Evolutionary conservation across 352 stramenopile species (phyloP).

Genomic region (Elongisporangium prolatum): DNA sequence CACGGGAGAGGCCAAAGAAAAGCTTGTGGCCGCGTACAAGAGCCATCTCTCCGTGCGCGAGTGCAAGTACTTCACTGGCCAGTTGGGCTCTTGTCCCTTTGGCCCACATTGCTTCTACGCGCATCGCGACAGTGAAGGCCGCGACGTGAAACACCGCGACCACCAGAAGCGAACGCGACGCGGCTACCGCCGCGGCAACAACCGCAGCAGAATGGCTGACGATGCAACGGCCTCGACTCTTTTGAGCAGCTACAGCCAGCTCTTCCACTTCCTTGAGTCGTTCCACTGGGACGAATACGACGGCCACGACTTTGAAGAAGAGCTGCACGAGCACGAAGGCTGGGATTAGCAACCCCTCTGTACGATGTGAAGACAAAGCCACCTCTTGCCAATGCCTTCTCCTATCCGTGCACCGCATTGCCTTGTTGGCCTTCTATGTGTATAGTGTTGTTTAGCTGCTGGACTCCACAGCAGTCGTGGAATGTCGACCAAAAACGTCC

Average conservation of each 20-base stretch:
- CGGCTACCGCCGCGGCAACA: slow-evolving; percentile 7
- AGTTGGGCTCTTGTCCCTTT: slow-evolving; percentile 66
- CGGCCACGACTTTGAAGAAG: slow-evolving; percentile 14
- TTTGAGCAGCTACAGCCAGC: slow-evolving; percentile 52
- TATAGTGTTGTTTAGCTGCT: background rate
- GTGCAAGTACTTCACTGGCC: slow-evolving; percentile 79
- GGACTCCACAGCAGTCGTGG: background rate
- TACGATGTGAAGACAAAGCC: background rate
- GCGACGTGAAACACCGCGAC: slow-evolving; percentile 68
- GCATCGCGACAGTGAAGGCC: slow-evolving; percentile 47
- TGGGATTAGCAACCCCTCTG: slow-evolving; percentile 10
- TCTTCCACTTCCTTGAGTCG: slow-evolving; percentile 65
- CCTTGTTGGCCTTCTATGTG: background rate
- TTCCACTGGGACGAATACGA: slow-evolving; percentile 46
- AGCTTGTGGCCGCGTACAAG: slow-evolving; percentile 68
- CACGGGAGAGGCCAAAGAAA: slow-evolving; percentile 49
- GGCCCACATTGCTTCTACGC: slow-evolving; percentile 75
- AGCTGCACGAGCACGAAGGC: slow-evolving; percentile 12
- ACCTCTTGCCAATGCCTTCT: background rate
- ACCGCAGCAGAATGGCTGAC: slow-evolving; percentile 3
- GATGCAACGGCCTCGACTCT: slow-evolving; percentile 38
- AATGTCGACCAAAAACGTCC: background rate
- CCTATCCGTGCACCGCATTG: background rate
- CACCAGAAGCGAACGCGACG: slow-evolving; percentile 30
- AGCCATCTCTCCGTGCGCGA: slow-evolving; percentile 63